Conservation (phyloP, 129 eudicot genomes). For the Saposhnikovia divaricata region DNA sequence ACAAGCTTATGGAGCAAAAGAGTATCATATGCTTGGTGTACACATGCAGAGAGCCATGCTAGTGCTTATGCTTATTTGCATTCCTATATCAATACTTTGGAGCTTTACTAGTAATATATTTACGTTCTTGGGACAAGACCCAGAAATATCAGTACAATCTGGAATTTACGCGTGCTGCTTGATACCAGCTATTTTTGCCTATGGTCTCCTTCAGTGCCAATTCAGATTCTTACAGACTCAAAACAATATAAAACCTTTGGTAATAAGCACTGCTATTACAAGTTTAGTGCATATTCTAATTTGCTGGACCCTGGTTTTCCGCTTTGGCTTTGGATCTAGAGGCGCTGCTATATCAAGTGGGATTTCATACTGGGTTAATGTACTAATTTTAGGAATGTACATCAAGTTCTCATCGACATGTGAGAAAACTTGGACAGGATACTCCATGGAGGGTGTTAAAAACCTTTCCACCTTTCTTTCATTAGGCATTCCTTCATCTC, state of each 20-base stretch:
- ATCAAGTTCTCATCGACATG: constrained; percentile 32
- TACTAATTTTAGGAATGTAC: constrained; percentile 28
- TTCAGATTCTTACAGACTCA: constrained; percentile 24
- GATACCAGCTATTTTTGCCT: too few species aligned
- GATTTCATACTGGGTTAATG: constrained; percentile 40
- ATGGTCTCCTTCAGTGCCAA: too few species aligned
- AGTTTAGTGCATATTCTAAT: constrained; percentile 31
- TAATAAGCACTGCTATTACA: constrained; percentile 26
- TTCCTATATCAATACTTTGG: too few species aligned
- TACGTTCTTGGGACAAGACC: too few species aligned
- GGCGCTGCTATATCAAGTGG: constrained; percentile 41
- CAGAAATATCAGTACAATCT: too few species aligned
- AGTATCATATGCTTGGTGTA: too few species aligned
- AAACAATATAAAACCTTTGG: constrained; percentile 31
- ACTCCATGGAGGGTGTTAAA: constrained; percentile 21
- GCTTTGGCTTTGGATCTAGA: constrained; percentile 30
- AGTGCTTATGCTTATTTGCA: too few species aligned
- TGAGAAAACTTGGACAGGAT: constrained; percentile 42
- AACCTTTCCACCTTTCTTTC: constrained; percentile 28
- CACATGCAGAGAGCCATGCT: too few species aligned
- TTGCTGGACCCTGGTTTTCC: constrained; percentile 37
- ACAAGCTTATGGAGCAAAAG: background rate
- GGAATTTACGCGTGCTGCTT: too few species aligned
- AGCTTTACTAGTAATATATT: too few species aligned
- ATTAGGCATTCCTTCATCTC: constrained; percentile 38